These are phyloP conservation scores for Candida neerlandica DNA, from an alignment of 1,139 yeast species.

Conservation along the genomic window DNA sequence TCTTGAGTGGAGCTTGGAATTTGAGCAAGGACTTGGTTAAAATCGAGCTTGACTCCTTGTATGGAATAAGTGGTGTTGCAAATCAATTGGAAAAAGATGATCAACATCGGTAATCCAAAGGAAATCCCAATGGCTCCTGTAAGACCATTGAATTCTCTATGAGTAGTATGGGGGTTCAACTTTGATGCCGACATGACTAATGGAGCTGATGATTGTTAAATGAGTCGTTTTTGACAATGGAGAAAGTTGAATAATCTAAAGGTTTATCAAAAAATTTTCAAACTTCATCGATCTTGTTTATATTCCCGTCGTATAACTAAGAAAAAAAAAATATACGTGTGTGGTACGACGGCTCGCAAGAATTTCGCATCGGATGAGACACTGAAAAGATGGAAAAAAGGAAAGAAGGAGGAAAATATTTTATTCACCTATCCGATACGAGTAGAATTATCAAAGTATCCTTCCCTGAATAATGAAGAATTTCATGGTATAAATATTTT, in stretches of 20 bases:
- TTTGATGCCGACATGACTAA: constrained; percentile 4
- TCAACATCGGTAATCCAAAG: constrained; percentile 64
- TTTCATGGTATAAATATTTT: no score
- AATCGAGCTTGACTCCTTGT: constrained; percentile 48
- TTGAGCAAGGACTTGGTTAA: constrained; percentile 31
- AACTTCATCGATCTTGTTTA: not conserved
- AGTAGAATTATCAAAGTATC: no score
- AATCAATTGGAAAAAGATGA: constrained; percentile 59
- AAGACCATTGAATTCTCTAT: constrained; percentile 76
- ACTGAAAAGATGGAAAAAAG: no score
- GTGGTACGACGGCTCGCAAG: not conserved
- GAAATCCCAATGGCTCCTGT: constrained; percentile 73
- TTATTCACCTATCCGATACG: no score
- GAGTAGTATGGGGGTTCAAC: constrained; percentile 71
- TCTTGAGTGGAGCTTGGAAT: constrained; percentile 29
- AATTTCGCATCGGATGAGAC: no score
- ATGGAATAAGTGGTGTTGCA: constrained; percentile 59
- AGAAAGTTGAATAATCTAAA: not conserved
- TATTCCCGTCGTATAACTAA: not conserved
- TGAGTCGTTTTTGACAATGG: no score
- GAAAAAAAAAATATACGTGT: not conserved
- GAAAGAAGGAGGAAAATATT: no score
- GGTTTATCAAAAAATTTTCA: not conserved
- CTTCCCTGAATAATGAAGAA: no score
- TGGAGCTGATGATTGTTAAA: not conserved